Conservation (phyloP, 2,329 filamentous ascomycete species). For the Sarocladiaceae sp. region DNA sequence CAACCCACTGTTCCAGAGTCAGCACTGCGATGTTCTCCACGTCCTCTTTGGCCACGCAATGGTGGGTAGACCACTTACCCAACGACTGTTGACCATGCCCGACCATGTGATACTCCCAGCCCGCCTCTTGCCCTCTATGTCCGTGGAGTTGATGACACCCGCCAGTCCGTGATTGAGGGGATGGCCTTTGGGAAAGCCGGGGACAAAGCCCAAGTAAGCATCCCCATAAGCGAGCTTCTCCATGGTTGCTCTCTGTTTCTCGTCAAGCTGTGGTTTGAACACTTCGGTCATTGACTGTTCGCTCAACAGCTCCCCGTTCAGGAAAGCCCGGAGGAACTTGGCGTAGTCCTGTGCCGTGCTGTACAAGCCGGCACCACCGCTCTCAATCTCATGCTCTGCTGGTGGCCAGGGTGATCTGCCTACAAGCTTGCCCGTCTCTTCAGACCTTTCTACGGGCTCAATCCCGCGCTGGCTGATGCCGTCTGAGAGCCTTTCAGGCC, state of each 20-base stretch:
- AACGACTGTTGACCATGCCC: conserved; percentile 35
- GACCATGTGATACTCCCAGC: conserved; percentile 38
- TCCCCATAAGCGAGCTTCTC: conserved; percentile 18
- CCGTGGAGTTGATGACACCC: conserved; percentile 32
- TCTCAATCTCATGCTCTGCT: conserved; percentile 28
- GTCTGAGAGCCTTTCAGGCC: conserved; percentile 22
- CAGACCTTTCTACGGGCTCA: conserved; percentile 17
- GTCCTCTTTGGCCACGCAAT: background rate
- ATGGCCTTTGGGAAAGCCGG: conserved; percentile 28
- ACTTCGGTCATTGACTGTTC: conserved; percentile 26
- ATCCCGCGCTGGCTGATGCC: conserved; percentile 13
- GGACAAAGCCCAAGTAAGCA: conserved; percentile 19
- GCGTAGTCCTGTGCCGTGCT: conserved; percentile 35
- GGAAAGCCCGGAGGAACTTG: conserved; percentile 25
- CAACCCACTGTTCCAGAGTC: conserved; percentile 25
- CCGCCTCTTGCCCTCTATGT: conserved; percentile 31
- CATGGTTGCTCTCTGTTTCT: conserved; percentile 17
- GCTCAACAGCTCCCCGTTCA: conserved; percentile 24
- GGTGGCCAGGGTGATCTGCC: conserved; percentile 16
- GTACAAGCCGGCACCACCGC: conserved; percentile 38
- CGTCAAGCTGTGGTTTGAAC: conserved; percentile 34
- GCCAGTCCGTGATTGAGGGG: conserved; percentile 31
- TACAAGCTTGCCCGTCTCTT: conserved; percentile 14
- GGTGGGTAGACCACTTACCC: conserved; percentile 27
- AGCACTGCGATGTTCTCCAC: background rate